Evolutionary conservation across 352 stramenopile genomes (phyloP).

Genomic region (Phytophthora brassicae): DNA sequence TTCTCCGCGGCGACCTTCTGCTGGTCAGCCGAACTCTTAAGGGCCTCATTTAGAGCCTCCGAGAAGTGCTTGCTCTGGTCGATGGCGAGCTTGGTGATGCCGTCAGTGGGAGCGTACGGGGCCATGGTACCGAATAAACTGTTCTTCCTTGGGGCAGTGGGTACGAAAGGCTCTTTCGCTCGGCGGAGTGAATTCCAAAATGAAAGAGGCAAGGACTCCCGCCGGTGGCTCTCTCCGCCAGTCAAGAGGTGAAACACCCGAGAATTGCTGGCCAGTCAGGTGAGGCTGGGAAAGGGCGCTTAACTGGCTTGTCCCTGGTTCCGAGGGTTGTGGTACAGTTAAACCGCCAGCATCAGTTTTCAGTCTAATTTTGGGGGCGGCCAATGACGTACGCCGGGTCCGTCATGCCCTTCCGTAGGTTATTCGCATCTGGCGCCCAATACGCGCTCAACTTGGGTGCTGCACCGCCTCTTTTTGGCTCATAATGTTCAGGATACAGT

Average conservation of each 20-base stretch:
- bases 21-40: slow-evolving; percentile 67
- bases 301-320: slow-evolving; percentile 1
- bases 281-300: slow-evolving; percentile 31
- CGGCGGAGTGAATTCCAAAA: slow-evolving; percentile 81
- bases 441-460: too few species aligned
- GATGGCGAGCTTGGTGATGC: slow-evolving; percentile 83
- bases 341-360: slow-evolving; percentile 20
- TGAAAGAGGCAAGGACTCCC: slow-evolving; percentile 26
- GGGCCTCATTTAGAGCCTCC: slow-evolving; percentile 77
- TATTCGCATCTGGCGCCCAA: not conserved
- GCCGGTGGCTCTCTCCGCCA: slow-evolving; percentile 32
- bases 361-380: slow-evolving; percentile 10
- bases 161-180: slow-evolving; percentile 36
- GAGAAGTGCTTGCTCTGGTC: slow-evolving; percentile 92
- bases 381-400: not conserved
- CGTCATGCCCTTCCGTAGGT: not conserved
- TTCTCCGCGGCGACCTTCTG: slow-evolving; percentile 86
- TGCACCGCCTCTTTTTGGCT: slow-evolving; percentile 23
- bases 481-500: slow-evolving; percentile 12
- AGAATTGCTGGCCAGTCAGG: slow-evolving; percentile 38
- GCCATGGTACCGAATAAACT: slow-evolving; percentile 60
- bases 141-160: slow-evolving; percentile 33
- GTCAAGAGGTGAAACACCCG: slow-evolving; percentile 32
- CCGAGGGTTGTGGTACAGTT: slow-evolving; percentile 18
- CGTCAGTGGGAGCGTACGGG: slow-evolving; percentile 79